Evolutionary conservation across 75 land plant genomes (phyloP), one percentile per base, ranked within the genome.

Genomic region (Pinus albicaulis): DNA sequence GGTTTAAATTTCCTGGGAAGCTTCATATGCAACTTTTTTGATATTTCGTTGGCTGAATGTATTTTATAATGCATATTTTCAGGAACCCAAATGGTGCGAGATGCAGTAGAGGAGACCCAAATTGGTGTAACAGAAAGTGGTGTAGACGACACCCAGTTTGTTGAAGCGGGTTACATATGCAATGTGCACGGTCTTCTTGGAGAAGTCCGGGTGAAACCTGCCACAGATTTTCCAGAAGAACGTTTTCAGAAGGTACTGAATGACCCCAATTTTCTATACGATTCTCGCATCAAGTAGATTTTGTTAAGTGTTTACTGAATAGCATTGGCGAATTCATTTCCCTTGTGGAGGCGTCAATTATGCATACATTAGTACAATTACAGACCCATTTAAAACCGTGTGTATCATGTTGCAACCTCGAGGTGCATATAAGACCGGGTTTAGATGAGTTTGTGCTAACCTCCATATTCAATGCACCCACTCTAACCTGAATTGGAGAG

Each of bases 161-260:
- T 96, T 59, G 98, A 96, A 76, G 70, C 92, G 59, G 99, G 99
- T 3, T 83, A 85, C 55, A 80, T 96, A 34, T 74, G 72, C 69
- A 81, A 79, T 48, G 88, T 82, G 22, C 98, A 94, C 83, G 99
- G 99, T 20, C 74, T 94, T 65, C 79, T 87, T 69, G 99, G 99
- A n/a, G 95, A 94, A 74, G 19, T 94, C 26, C 86, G 83, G 12
- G 90, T 96, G 5, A 86, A 82, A 52, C 83, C 97, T 60, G 73
- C 22, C 63, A 96, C 98, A 56, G 99, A 86, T 79, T 96, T 96
- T 83, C 98, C 94, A 25, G 90, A 90, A 65, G 74, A 90, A 69
- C 88, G 99, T 20, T 90, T 94, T 81, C 77, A 81, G 19, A 78
- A 77, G 94, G 98, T 91, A 83, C 31, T 25, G 7, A 52, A 34